A percentile compares a stretch with the other conserved stretches of the same genome.
Evolutionary conservation across 164 flowering plant genomes (phyloP).

Genomic region (Berberis vulgaris): DNA sequence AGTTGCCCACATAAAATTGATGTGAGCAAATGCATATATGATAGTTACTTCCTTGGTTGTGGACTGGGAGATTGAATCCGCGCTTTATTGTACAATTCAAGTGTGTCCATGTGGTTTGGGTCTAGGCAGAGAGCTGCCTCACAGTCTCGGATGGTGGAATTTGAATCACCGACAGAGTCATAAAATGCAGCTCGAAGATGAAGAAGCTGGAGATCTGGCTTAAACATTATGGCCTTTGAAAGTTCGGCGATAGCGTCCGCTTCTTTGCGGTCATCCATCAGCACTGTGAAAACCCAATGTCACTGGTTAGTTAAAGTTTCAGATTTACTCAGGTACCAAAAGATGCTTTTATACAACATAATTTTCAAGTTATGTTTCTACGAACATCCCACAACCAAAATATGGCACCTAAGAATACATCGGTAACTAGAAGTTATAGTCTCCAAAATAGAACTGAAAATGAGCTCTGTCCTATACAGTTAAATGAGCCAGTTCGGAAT

Average conservation of each 20-base stretch:
- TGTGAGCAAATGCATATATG: neutral
- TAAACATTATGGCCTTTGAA: constrained; percentile 63
- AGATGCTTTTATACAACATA: no score
- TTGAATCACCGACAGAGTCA: constrained; percentile 58
- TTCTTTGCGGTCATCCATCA: constrained; percentile 93
- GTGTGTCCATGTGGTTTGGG: constrained; percentile 52
- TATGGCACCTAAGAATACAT: no score
- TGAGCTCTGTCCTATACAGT: no score
- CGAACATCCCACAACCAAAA: no score
- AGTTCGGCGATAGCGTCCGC: constrained; percentile 79
- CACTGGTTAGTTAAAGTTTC: neutral
- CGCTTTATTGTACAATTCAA: constrained; percentile 48
- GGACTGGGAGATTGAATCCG: constrained; percentile 21
- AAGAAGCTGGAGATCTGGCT: constrained; percentile 74
- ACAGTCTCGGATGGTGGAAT: constrained; percentile 55
- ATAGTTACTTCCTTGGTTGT: neutral
- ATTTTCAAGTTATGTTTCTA: no score
- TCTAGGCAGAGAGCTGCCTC: constrained; percentile 91
- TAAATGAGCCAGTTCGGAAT: no score
- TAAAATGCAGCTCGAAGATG: constrained; percentile 89
- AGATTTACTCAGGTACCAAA: no score
- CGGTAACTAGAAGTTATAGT: no score
- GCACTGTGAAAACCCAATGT: constrained; percentile 31
- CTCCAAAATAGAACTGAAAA: no score
- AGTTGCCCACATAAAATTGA: neutral